Conservation (phyloP, 148 eudicot genomes). For the Chenopodium quinoa region DNA sequence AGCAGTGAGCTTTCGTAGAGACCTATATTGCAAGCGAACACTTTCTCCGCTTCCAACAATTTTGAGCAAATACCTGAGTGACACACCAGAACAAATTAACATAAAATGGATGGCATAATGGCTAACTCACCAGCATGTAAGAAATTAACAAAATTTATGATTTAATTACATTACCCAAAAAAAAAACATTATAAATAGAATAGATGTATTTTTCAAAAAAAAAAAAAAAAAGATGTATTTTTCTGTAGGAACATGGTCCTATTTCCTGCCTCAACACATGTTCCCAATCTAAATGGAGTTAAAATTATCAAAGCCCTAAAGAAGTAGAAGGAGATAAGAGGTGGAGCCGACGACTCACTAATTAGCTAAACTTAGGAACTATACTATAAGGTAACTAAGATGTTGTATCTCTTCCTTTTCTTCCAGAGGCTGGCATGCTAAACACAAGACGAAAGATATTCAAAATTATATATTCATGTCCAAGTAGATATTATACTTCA, state of each 20-base stretch:
- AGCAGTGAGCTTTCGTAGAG: conserved; percentile 48
- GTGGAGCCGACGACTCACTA: no score
- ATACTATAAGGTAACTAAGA: not conserved
- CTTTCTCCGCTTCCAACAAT: conserved; percentile 69
- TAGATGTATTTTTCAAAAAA: not conserved
- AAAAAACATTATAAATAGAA: not conserved
- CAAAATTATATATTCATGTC: not conserved
- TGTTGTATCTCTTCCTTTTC: not conserved
- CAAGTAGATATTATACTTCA: not conserved
- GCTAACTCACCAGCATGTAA: not conserved
- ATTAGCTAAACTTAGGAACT: not conserved
- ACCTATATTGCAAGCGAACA: conserved; percentile 80
- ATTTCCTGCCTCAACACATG: not conserved
- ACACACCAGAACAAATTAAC: not conserved
- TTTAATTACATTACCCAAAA: not conserved
- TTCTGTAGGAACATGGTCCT: not conserved
- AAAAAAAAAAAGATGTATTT: not conserved
- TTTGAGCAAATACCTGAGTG: conserved; percentile 66
- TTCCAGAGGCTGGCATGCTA: not conserved
- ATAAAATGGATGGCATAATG: not conserved
- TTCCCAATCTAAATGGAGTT: not conserved
- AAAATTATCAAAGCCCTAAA: not conserved
- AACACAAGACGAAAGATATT: not conserved
- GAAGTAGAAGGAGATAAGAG: no score
- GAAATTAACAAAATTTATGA: not conserved